Evolutionary conservation across 2,329 filamentous ascomycete genomes (phyloP).

Genomic region (Xylariales sp.): DNA sequence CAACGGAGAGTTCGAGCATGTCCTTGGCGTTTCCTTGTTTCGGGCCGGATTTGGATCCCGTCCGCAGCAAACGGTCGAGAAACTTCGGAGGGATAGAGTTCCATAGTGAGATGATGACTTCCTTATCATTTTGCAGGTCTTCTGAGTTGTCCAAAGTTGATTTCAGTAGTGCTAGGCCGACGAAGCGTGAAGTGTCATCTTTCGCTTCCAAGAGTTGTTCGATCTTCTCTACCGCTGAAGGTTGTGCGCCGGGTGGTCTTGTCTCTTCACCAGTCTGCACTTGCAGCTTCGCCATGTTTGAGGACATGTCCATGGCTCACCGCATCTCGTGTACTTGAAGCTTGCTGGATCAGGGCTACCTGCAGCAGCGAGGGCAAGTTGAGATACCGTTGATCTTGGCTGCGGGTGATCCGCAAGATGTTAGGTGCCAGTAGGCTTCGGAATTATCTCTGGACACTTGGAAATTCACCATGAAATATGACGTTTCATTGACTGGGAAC

Average conservation of each 20-base stretch:
- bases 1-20: constrained; percentile 60
- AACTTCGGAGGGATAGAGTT: constrained; percentile 57
- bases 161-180: constrained; percentile 62
- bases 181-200: constrained; percentile 65
- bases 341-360: neutral
- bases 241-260: neutral
- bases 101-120: constrained; percentile 49
- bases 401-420: no score
- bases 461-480: no score
- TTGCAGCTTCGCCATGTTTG: neutral
- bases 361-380: no score
- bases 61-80: constrained; percentile 56
- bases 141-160: constrained; percentile 59
- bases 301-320: neutral
- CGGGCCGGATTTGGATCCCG: constrained; percentile 35
- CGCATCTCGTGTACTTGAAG: neutral
- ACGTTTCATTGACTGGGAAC: no score
- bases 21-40: constrained; percentile 44
- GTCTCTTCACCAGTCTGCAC: neutral
- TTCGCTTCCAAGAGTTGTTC: constrained; percentile 51
- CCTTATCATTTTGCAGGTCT: constrained; percentile 43
- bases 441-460: no score
- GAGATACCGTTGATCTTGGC: no score
- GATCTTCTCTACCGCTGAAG: constrained; percentile 40
- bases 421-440: no score